Percentiles rank a stretch among this genome's conserved stretches.
Evolutionary conservation across 768 basidiomycete species (phyloP).

Genomic region (Podaxis pistillaris): DNA sequence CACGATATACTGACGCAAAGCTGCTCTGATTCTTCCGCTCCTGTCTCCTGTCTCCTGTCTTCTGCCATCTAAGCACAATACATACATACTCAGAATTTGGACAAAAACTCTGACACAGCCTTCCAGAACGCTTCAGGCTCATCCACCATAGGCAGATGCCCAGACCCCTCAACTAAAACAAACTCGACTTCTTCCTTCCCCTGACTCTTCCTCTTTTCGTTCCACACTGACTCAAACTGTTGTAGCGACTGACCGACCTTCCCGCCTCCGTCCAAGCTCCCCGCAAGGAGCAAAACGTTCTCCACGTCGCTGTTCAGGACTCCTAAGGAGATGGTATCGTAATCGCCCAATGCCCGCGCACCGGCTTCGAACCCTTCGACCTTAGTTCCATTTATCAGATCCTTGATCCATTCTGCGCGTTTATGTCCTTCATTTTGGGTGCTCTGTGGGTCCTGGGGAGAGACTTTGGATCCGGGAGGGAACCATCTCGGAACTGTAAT

Average conservation of each 20-base stretch:
- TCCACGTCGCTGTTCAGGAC: slow-evolving; percentile 25
- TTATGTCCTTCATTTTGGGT: background rate
- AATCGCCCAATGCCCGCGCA: slow-evolving; percentile 43
- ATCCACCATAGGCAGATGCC: slow-evolving; percentile 56
- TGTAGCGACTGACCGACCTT: slow-evolving; percentile 40
- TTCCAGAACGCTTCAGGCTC: slow-evolving; percentile 40
- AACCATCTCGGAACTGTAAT: slow-evolving; percentile 52
- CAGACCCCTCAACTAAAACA: slow-evolving; percentile 34
- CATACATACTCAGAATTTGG: background rate
- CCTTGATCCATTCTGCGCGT: slow-evolving; percentile 28
- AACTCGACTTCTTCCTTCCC: slow-evolving; percentile 26
- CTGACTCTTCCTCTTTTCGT: slow-evolving; percentile 15
- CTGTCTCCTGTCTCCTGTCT: background rate
- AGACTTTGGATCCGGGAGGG: slow-evolving; percentile 30
- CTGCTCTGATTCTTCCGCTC: background rate
- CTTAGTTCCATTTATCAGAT: slow-evolving; percentile 38
- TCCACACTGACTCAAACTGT: slow-evolving; percentile 33
- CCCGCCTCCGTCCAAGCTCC: slow-evolving; percentile 46
- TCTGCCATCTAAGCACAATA: background rate
- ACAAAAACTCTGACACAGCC: slow-evolving; percentile 20
- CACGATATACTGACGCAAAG: background rate
- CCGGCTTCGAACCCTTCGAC: slow-evolving; percentile 45
- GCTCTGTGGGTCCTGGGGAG: background rate
- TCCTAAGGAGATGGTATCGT: slow-evolving; percentile 29
- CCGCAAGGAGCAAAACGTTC: slow-evolving; percentile 44